phyloP scores from a whole-genome alignment of 768 basidiomycete species.

The Boletus rubroflammeus region DNA sequence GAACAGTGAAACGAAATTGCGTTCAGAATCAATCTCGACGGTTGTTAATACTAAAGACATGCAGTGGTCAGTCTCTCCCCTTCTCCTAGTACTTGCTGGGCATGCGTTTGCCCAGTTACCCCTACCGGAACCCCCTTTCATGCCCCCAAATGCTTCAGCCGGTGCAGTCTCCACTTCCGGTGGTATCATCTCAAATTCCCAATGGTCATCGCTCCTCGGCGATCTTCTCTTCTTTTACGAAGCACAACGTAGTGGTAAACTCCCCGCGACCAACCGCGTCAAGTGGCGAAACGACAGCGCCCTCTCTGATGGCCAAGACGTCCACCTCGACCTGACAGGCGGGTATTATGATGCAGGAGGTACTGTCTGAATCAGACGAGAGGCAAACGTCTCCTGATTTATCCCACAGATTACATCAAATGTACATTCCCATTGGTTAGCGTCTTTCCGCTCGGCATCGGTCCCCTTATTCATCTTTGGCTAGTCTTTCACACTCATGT shows the following conservation, averaged over 20 bases:
- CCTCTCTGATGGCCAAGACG: conserved; percentile 72
- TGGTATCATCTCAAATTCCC: conserved; percentile 53
- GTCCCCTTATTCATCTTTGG: not conserved
- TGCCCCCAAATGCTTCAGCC: conserved; percentile 56
- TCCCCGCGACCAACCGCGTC: conserved; percentile 68
- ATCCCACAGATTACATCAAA: conserved; percentile 74
- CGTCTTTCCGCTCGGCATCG: not conserved
- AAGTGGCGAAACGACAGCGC: conserved; percentile 85
- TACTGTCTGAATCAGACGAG: conserved; percentile 29
- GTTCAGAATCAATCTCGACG: not conserved
- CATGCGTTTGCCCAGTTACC: conserved; percentile 51
- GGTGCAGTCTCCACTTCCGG: conserved; percentile 49
- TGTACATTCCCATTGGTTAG: conserved; percentile 79
- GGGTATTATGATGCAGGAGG: conserved; percentile 95
- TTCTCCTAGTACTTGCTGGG: conserved; percentile 20
- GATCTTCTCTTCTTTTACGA: conserved; percentile 87
- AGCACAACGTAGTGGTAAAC: conserved; percentile 78
- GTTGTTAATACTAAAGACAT: too few species aligned
- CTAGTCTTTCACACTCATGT: conserved; percentile 79
- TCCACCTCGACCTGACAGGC: conserved; percentile 70
- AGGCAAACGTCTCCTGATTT: not conserved
- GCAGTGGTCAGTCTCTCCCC: conserved; percentile 14
- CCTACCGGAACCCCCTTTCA: conserved; percentile 60
- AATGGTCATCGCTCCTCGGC: conserved; percentile 82
- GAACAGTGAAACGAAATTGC: not conserved